Conservation (phyloP, 2,329 filamentous ascomycete species). For the Alternaria arborescens region DNA sequence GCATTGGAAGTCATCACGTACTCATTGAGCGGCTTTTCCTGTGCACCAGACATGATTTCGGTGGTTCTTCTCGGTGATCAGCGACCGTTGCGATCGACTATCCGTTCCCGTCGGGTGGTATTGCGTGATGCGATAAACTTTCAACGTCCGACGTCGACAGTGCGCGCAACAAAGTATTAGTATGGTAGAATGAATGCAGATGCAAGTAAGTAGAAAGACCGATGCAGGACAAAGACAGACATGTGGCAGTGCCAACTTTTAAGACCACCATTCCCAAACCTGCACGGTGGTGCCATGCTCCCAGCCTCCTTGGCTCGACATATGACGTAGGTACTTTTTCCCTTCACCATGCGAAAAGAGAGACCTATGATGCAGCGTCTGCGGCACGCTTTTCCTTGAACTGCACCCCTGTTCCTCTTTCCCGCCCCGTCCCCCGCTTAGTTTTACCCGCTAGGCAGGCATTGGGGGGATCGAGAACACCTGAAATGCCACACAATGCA, state of each 20-base stretch:
- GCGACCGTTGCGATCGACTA: conserved; percentile 14
- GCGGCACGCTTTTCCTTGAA: conserved; percentile 4
- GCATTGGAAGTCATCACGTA: conserved; percentile 22
- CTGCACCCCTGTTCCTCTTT: background rate
- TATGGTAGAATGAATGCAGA: conserved; percentile 2
- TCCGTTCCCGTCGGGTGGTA: conserved; percentile 8
- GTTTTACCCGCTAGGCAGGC: conserved; percentile 4
- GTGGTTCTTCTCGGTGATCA: conserved; percentile 3
- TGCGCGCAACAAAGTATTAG: background rate
- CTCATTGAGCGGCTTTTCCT: conserved; percentile 49
- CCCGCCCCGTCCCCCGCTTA: conserved; percentile 1
- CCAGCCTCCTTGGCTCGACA: conserved; percentile 12
- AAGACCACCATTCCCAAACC: conserved; percentile 2
- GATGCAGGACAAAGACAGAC: conserved; percentile 2
- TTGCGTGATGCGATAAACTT: conserved; percentile 1
- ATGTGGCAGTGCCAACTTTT: conserved; percentile 21
- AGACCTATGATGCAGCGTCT: conserved; percentile 2
- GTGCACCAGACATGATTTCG: conserved; percentile 33
- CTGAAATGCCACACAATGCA: background rate
- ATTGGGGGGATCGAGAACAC: conserved; percentile 2
- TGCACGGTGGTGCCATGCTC: conserved; percentile 1
- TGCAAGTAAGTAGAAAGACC: background rate
- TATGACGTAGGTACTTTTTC: conserved; percentile 17
- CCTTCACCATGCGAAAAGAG: background rate
- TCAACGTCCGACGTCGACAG: background rate